Evolutionary conservation across 2,329 filamentous ascomycete species (phyloP).

Genomic region (Microsporum ferrugineum): DNA sequence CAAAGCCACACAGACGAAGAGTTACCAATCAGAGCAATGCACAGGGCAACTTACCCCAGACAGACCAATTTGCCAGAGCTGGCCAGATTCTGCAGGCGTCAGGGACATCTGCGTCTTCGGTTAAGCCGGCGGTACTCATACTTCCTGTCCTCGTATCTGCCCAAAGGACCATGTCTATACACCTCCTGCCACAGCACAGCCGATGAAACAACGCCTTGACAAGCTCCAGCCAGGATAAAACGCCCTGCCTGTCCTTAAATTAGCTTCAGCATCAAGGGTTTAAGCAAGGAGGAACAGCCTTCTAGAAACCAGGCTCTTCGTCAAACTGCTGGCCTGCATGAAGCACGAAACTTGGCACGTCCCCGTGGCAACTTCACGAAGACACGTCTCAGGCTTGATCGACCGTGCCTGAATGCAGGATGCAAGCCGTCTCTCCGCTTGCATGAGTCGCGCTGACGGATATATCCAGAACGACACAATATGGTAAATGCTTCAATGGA

Average conservation of each 20-base stretch:
- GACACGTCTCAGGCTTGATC: background rate
- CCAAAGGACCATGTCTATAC: background rate
- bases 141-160: background rate
- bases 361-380: background rate
- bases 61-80: background rate
- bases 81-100: background rate
- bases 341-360: constrained; percentile 1
- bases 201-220: background rate
- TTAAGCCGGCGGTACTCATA: background rate
- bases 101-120: background rate
- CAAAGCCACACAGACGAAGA: background rate
- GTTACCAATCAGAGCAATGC: background rate
- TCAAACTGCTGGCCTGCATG: background rate
- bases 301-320: constrained; percentile 2
- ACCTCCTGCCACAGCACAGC: background rate
- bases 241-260: background rate
- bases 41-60: background rate
- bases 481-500: background rate
- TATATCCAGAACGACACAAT: background rate
- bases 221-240: background rate
- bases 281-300: background rate
- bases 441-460: background rate
- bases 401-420: background rate
- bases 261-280: background rate
- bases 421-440: background rate